Conservation (phyloP, 2,329 filamentous ascomycete species). For the Dactylonectria estremocensis region DNA sequence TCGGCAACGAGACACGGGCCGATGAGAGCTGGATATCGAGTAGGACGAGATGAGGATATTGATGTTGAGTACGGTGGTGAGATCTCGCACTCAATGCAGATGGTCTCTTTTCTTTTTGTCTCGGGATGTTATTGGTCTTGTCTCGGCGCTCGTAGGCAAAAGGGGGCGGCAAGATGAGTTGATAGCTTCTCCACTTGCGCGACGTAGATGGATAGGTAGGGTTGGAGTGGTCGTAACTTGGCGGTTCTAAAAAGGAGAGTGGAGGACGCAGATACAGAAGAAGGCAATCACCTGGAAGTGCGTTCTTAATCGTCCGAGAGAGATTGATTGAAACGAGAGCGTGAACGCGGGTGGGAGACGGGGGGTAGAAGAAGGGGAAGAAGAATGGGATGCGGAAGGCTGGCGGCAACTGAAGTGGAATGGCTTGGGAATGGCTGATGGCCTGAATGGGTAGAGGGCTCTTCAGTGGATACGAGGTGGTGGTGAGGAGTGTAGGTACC, state of each 20-base stretch:
- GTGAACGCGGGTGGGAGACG: slow-evolving; percentile 43
- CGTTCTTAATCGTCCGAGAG: slow-evolving; percentile 48
- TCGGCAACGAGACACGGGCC: slow-evolving; percentile 34
- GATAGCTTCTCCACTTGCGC: background rate
- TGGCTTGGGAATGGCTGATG: background rate
- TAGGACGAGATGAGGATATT: slow-evolving; percentile 10
- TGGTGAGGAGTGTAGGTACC: background rate
- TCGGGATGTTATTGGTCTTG: slow-evolving; percentile 21
- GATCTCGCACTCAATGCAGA: slow-evolving; percentile 45
- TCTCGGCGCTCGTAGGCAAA: slow-evolving; percentile 15
- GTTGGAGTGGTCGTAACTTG: background rate
- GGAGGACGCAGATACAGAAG: slow-evolving; percentile 40
- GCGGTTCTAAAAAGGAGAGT: slow-evolving; percentile 45
- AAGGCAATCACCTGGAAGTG: slow-evolving; percentile 47
- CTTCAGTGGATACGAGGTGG: background rate
- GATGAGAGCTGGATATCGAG: slow-evolving; percentile 33
- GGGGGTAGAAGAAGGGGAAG: slow-evolving; percentile 45
- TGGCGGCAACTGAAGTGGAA: background rate
- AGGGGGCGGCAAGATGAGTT: slow-evolving; percentile 33
- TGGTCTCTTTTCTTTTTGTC: slow-evolving; percentile 32
- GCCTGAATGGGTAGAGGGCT: background rate
- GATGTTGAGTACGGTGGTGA: slow-evolving; percentile 36
- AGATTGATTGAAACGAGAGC: slow-evolving; percentile 46
- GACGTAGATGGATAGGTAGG: background rate
- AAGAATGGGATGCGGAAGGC: slow-evolving; percentile 34